Conservation (phyloP, 192 early-diverging fungal species). For the Coemansia sp. region DNA sequence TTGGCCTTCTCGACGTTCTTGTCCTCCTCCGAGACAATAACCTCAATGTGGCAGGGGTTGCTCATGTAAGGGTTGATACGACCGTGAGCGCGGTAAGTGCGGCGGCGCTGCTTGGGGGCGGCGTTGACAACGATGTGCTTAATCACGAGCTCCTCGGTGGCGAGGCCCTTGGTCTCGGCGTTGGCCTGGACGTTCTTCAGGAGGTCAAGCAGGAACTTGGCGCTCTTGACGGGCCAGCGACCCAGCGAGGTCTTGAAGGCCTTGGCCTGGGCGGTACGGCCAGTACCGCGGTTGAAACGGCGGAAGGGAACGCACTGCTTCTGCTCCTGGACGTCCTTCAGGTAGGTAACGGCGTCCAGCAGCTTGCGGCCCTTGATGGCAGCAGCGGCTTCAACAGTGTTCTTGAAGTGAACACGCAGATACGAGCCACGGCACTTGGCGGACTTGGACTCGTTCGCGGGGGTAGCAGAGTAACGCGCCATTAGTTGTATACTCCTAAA, state of each 20-base stretch:
- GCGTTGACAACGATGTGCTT: slow-evolving; percentile 98
- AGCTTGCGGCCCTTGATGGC: slow-evolving; percentile 92
- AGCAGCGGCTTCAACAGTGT: slow-evolving; percentile 94
- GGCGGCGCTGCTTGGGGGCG: slow-evolving; percentile 94
- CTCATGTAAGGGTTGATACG: slow-evolving; percentile 93
- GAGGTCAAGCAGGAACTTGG: slow-evolving; percentile 87
- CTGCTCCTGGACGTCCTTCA: slow-evolving; percentile 92
- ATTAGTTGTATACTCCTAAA: slow-evolving; percentile 47
- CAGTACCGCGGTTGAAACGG: slow-evolving; percentile 94
- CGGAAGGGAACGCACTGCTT: slow-evolving; percentile 98
- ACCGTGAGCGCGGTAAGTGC: slow-evolving; percentile 99
- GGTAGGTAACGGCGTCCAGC: slow-evolving; percentile 85
- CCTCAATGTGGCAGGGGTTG: slow-evolving; percentile 95
- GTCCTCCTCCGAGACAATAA: slow-evolving; percentile 87
- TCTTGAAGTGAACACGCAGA: slow-evolving; percentile 97
- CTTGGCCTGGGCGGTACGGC: slow-evolving; percentile 97
- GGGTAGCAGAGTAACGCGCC: slow-evolving; percentile 83
- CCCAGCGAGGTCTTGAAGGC: slow-evolving; percentile 76
- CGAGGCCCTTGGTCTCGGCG: slow-evolving; percentile 93
- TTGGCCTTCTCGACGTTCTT: slow-evolving; percentile 76
- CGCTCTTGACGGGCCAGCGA: slow-evolving; percentile 98
- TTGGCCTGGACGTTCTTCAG: slow-evolving; percentile 98
- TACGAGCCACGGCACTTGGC: slow-evolving; percentile 88
- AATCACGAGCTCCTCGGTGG: slow-evolving; percentile 82
- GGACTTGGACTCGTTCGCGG: slow-evolving; percentile 77